These are phyloP conservation scores for Cercospora sp. DNA, from an alignment of 2,329 filamentous ascomycete species.

Conservation along the genomic window DNA sequence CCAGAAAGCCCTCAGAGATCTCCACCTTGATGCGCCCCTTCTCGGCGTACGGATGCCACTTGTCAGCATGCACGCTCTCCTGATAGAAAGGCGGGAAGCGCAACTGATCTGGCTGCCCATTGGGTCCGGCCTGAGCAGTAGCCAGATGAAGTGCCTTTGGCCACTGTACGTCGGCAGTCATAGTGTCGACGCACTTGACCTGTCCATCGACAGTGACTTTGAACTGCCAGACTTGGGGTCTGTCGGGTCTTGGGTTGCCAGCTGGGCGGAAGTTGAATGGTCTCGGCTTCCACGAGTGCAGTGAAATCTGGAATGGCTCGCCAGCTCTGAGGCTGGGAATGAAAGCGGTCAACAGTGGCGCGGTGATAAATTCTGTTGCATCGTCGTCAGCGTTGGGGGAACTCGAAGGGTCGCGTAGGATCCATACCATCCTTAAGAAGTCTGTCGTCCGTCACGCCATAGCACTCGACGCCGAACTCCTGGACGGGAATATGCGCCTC, in stretches of 20 bases:
- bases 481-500: constrained; percentile 68
- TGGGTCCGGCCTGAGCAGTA: constrained; percentile 3
- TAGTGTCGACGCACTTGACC: constrained; percentile 52
- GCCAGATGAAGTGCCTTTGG: constrained; percentile 42
- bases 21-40: constrained; percentile 74
- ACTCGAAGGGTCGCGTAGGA: background rate
- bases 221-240: constrained; percentile 46
- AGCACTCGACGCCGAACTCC: constrained; percentile 79
- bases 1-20: constrained; percentile 68
- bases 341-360: constrained; percentile 62
- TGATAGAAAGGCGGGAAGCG: constrained; percentile 72
- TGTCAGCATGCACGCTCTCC: constrained; percentile 66
- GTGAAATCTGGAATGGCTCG: constrained; percentile 67
- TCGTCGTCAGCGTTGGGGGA: background rate
- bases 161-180: constrained; percentile 56
- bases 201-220: constrained; percentile 69
- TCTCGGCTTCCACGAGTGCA: constrained; percentile 71
- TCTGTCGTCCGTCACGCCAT: constrained; percentile 53
- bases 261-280: constrained; percentile 26
- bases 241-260: background rate
- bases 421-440: constrained; percentile 4
- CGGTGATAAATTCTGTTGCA: constrained; percentile 1
- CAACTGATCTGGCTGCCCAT: constrained; percentile 51
- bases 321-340: constrained; percentile 63
- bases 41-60: constrained; percentile 71